Percentiles rank a stretch among this genome's conserved stretches.
These are phyloP conservation scores for Ophiostoma angusticollis DNA, from an alignment of 2,329 filamentous ascomycete genomes.

Conservation along the genomic window DNA sequence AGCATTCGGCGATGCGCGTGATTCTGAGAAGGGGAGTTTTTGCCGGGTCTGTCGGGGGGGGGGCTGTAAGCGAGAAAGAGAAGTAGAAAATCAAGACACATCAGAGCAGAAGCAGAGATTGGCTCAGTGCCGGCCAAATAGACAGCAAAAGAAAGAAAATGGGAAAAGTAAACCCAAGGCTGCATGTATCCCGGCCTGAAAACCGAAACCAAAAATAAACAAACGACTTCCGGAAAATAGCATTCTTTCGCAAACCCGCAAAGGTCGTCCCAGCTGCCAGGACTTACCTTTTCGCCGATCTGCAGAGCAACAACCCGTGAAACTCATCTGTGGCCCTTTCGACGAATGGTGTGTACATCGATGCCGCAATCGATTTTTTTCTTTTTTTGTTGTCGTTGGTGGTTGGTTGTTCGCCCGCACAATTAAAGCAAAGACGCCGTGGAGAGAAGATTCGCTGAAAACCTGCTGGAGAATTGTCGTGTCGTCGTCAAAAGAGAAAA, in stretches of 20 bases:
- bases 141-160: slow-evolving; percentile 16
- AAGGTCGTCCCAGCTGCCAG: slow-evolving; percentile 5
- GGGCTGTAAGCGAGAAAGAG: slow-evolving; percentile 26
- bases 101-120: slow-evolving; percentile 21
- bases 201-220: not conserved
- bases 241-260: slow-evolving; percentile 6
- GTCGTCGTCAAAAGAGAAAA: slow-evolving; percentile 8
- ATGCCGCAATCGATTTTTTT: slow-evolving; percentile 2
- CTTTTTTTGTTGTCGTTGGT: slow-evolving; percentile 1
- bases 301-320: not conserved
- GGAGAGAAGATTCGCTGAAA: slow-evolving; percentile 7
- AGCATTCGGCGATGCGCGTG: slow-evolving; percentile 9
- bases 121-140: slow-evolving; percentile 31
- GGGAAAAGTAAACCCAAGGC: not conserved
- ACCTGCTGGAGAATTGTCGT: slow-evolving; percentile 7
- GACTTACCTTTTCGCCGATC: not conserved
- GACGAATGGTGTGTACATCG: not conserved
- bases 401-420: not conserved
- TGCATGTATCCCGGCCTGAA: not conserved
- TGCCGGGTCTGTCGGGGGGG: slow-evolving; percentile 19
- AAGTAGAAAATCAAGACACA: slow-evolving; percentile 1
- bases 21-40: not conserved
- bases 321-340: not conserved
- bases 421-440: slow-evolving; percentile 2
- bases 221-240: too few relatives aligned